Evolutionary conservation across 768 basidiomycete genomes (phyloP).

Genomic region (Lactarius hatsudake): DNA sequence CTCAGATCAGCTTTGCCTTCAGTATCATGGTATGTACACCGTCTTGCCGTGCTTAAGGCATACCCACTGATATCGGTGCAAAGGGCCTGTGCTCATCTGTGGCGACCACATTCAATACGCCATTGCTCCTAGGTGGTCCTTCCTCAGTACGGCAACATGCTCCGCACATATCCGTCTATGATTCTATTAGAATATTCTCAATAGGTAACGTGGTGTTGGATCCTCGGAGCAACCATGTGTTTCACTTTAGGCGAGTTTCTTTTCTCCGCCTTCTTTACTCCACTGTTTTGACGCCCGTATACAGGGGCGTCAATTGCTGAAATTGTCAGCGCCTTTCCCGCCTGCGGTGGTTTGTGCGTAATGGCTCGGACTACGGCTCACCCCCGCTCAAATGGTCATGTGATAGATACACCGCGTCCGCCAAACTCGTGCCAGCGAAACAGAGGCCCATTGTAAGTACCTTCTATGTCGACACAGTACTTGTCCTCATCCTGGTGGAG

Average conservation of each 20-base stretch:
- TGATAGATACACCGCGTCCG: conserved; percentile 75
- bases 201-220: conserved; percentile 71
- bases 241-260: conserved; percentile 53
- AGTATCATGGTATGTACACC: conserved; percentile 59
- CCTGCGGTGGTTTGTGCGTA: conserved; percentile 66
- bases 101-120: conserved; percentile 77
- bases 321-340: conserved; percentile 73
- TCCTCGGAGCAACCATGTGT: conserved; percentile 68
- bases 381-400: not conserved
- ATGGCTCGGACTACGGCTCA: not conserved
- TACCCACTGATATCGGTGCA: conserved; percentile 2
- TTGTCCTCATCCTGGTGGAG: conserved; percentile 32
- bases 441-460: conserved; percentile 58
- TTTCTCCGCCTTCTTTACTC: not conserved
- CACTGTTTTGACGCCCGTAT: not conserved
- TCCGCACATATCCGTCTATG: not conserved
- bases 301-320: conserved; percentile 65
- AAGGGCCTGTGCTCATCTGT: conserved; percentile 73
- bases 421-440: conserved; percentile 62
- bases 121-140: conserved; percentile 65
- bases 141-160: conserved; percentile 47
- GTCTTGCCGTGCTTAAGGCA: not conserved
- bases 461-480: not conserved
- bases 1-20: conserved; percentile 70
- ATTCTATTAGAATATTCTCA: not conserved